Conservation (phyloP, 768 basidiomycete species). For the Russula griseocarnosa region DNA sequence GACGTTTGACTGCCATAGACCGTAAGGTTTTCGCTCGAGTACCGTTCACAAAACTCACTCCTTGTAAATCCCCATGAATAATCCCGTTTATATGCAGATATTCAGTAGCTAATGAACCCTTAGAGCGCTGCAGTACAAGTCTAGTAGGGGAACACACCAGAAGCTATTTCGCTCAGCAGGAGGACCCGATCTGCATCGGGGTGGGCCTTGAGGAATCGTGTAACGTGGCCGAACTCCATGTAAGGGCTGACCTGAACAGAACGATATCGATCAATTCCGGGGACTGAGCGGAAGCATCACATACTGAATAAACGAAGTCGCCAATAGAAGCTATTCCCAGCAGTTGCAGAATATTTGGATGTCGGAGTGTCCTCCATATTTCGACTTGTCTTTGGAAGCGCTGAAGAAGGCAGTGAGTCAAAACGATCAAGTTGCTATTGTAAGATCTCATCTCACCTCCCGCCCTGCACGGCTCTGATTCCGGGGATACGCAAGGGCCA, state of each 20-base stretch:
- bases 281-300: background rate
- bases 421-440: background rate
- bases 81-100: constrained; percentile 21
- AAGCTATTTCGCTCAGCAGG: constrained; percentile 20
- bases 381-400: constrained; percentile 25
- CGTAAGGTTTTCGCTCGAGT: background rate
- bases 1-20: constrained; percentile 13
- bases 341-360: constrained; percentile 22
- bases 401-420: background rate
- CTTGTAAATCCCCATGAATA: constrained; percentile 23
- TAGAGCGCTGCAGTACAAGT: background rate
- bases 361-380: constrained; percentile 25
- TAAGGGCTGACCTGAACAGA: constrained; percentile 18
- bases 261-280: background rate
- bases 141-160: constrained; percentile 2
- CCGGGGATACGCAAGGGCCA: constrained; percentile 19
- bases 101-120: constrained; percentile 12
- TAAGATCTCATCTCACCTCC: constrained; percentile 13
- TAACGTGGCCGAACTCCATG: constrained; percentile 21
- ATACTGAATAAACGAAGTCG: constrained; percentile 18
- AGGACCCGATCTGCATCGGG: constrained; percentile 14
- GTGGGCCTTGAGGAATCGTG: constrained; percentile 5
- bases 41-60: background rate
- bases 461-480: constrained; percentile 15
- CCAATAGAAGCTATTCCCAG: constrained; percentile 21